Base-by-base conservation (phyloP, 192 early-diverging fungal genomes). In the Coemansia sp. region DNA sequence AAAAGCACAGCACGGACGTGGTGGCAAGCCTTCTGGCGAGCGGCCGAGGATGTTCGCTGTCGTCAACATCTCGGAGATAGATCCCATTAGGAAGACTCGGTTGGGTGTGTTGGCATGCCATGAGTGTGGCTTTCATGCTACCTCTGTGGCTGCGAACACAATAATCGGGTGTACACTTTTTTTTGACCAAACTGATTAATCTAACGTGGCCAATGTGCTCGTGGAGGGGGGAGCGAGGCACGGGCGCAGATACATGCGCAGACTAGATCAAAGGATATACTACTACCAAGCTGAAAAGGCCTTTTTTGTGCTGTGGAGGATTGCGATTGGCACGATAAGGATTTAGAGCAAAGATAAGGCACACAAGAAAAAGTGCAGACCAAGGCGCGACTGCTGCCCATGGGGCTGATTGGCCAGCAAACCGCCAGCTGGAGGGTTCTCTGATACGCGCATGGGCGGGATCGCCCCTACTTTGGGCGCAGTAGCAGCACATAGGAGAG, bases 1-100 rank as follows among this genome's bases (percentile, higher is more conserved):
- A 69, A 76, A 80, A 80, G 77, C 77, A 80, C 77, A 80, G 77
- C 77, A 62, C 72, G 68, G 77, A 80, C 70, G 33, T 66, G 48
- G 66, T 60, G 68, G 69, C 55, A 26, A 60, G 59, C 60, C 59
- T 20, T 24, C 13, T 3, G 50, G 56, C 37, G 23, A 26, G 72
- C 50, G 68, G 38, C 77, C 63, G 60, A 80, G 61, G 77, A 80
- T 68, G 71, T 71, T 53, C 68, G 72, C 77, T 80, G 77, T 60
- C 77, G 77, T 80, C 77, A 80, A 60, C 55, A 74, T 71, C 62
- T 80, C 77, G 77, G 77, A 80, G 72, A 80, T 33, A 24, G 64
- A 59, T 35, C 9, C 37, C 28, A 26, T 40, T 33, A 24, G n/a
- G 2, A 28, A 59, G 45, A 42, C 72, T 46, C 57, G 67, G 68